Base-by-base conservation (phyloP, 2,329 filamentous ascomycete species). In the Bretziella fagacearum region DNA sequence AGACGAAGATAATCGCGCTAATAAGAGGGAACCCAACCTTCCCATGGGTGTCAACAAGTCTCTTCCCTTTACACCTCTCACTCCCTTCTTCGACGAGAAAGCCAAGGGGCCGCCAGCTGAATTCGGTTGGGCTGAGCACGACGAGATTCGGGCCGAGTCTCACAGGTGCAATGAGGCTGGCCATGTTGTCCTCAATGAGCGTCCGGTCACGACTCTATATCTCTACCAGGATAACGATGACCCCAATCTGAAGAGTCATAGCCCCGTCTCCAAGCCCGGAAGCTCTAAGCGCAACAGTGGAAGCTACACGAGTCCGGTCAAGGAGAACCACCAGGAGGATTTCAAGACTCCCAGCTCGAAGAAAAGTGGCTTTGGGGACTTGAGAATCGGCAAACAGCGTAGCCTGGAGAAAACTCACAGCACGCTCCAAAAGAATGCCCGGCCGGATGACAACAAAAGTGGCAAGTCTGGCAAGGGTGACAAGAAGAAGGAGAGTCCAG, bases 41-140 rank as follows among this genome's bases (percentile, higher is more conserved):
- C 18, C 8, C 32, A 11, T 27, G 13, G 3, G 4, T 4, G 3
- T 26, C 20, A 6, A 29, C 23, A 41, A 17, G 32, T 17, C n/a
- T 17, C 7, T 45, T 25, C 32, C 35, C 7, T 70, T 64, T 50
- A 69, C 65, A 2, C 67, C 66, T 1, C 56, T 70, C 2, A 59
- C 61, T 4, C 57, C 66, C 0, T 65, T 66, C 43, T 65, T 69
- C 45, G 3, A 23, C n/a, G 18, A 39, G n/a, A 7, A 8, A 20
- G 35, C n/a, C 35, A 39, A 39, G 18, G 17, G 35, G 8, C 7
- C 7, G 17, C 35, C 11, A 22, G 35, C 23, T 6, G 18, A 23
- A 5, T 10, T 17, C n/a, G 35, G 18, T 5, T 39, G 35, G 35
- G 7, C 13, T 10, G 41, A 44, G 17, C 15, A 18, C 15, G 11